Percentiles rank a stretch among this genome's conserved stretches.
These are phyloP conservation scores for Neurospora terricola DNA, from an alignment of 495 filamentous ascomycete species.

Conservation along the genomic window DNA sequence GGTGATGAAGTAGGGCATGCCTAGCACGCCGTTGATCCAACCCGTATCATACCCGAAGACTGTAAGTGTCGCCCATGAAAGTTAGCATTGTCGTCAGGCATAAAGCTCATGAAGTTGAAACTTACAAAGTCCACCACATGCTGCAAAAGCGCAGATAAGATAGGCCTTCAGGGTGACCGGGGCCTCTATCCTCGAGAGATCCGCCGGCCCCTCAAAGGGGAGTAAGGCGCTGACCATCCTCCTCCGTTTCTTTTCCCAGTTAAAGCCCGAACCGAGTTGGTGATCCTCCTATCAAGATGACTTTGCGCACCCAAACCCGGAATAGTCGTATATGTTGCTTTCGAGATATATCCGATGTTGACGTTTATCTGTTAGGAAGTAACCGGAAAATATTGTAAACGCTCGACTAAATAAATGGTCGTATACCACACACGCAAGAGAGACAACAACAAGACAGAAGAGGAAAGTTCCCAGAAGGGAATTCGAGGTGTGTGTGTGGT, in stretches of 20 bases:
- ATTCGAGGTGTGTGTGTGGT: neutral
- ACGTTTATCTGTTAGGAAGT: neutral
- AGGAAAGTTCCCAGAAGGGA: neutral
- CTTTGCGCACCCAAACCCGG: neutral
- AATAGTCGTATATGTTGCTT: neutral
- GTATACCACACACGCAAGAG: neutral
- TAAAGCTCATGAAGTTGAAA: neutral
- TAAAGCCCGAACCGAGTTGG: no score
- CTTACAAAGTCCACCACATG: conserved; percentile 52
- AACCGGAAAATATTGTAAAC: no score
- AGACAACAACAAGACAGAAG: neutral
- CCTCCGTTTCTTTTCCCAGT: neutral
- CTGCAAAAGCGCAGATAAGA: conserved; percentile 54
- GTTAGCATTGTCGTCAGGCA: neutral
- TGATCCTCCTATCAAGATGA: neutral
- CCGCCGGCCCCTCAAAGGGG: conserved; percentile 25
- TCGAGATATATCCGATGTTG: neutral
- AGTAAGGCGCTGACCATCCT: conserved; percentile 6
- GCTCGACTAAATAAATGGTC: no score
- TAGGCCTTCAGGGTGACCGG: conserved; percentile 57
- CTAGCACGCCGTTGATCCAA: conserved; percentile 52
- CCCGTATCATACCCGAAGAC: conserved; percentile 59
- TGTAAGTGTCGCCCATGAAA: conserved; percentile 2
- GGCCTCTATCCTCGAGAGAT: conserved; percentile 48
- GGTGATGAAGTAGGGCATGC: conserved; percentile 42